Base-by-base conservation (phyloP, 73 alveolate species). In the Paramecium primaurelia region DNA sequence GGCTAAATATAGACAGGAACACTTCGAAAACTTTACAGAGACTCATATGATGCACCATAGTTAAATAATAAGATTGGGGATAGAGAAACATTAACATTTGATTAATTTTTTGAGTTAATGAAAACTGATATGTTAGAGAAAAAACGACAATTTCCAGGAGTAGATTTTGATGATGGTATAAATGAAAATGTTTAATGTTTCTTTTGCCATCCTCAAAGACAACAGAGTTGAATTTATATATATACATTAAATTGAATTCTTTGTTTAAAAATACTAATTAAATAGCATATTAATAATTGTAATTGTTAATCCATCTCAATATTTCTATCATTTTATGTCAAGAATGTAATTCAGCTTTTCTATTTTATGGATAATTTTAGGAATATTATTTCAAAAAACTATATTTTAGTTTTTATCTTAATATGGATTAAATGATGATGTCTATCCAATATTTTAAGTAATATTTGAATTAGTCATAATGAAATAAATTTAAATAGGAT, bases 91-190 rank as follows among this genome's bases (percentile, higher is more conserved):
- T 80, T 80, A 47, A 80, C 44, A 10, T 80, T 80, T 80, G 73
- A 80, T 80, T 77, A 80, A 47, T 80, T 80, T 80, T 80, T 80
- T 80, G 91, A 80, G 75, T 45, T 80, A 12, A 80, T 80, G 91
- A 42, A 49, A 47, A 28, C 75, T 1, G 71, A 42, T 28, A 80
- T 80, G 91, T 11, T 80, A 9, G 73, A 80, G 91, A 80, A 80
- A 37, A 80, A 80, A 80, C 26, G 73, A 80, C 58, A 80, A 80
- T 80, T 32, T 44, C 91, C 91, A n/a, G 91, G 73, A 12, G 73
- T 80, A 22, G 71, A 80, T 49, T 80, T 80, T 25, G 91, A 80
- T 80, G 91, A 80, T 80, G 91, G 91, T 18, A 49, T 28, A 28
- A 80, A 40, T 26, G 91, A 80, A 22, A 80, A 80, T 80, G 91